Percentiles rank a stretch among this genome's conserved stretches.
Conservation (phyloP, 1,284 basidiomycete genomes). For the Ustilago esculenta region DNA sequence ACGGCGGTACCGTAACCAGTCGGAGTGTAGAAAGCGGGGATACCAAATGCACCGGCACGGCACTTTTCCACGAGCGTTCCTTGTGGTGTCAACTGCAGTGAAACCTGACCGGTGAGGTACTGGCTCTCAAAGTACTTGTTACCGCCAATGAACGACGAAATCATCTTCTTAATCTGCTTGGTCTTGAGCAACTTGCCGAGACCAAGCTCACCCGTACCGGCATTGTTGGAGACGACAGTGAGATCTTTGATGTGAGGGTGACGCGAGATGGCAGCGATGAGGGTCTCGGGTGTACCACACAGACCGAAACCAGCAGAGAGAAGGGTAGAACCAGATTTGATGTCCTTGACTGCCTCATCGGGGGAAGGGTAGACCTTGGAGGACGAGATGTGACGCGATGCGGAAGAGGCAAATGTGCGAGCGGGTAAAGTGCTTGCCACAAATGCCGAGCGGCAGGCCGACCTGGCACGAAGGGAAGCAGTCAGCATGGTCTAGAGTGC, state of each 20-base stretch:
- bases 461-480: conserved; percentile 18
- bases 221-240: conserved; percentile 64
- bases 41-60: conserved; percentile 90
- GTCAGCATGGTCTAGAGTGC: conserved; percentile 35
- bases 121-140: conserved; percentile 65
- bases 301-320: conserved; percentile 65
- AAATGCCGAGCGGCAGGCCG: conserved; percentile 16
- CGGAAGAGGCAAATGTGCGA: conserved; percentile 25
- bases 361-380: conserved; percentile 53
- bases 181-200: conserved; percentile 58
- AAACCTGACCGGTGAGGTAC: conserved; percentile 61
- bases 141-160: conserved; percentile 63
- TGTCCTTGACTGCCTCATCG: conserved; percentile 63
- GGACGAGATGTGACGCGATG: neutral
- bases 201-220: conserved; percentile 61
- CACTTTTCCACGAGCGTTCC: conserved; percentile 86
- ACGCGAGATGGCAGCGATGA: conserved; percentile 57
- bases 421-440: conserved; percentile 11
- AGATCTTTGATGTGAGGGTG: conserved; percentile 55
- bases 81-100: conserved; percentile 63
- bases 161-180: conserved; percentile 58
- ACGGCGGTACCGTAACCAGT: conserved; percentile 74
- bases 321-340: conserved; percentile 51
- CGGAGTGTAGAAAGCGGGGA: conserved; percentile 94
- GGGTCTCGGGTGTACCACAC: conserved; percentile 64